Percentiles rank a stretch among this genome's conserved stretches.
Conservation (phyloP, 2,329 filamentous ascomycete species). For the Hortaea werneckii region DNA sequence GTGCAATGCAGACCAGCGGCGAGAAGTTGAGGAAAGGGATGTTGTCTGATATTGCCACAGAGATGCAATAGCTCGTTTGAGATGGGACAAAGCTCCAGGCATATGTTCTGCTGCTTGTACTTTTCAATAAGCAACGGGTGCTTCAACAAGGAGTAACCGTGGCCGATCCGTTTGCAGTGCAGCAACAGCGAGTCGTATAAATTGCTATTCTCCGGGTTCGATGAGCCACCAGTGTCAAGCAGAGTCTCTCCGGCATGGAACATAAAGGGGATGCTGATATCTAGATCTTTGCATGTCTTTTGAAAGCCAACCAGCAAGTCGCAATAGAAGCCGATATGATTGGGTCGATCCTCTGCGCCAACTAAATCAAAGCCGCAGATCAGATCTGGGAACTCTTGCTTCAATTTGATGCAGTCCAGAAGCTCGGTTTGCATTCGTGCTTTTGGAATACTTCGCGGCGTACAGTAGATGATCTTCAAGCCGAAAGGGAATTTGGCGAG, state of each 20-base stretch:
- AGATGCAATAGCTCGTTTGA: constrained; percentile 67
- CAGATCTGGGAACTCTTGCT: constrained; percentile 45
- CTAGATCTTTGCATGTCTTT: constrained; percentile 37
- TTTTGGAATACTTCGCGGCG: constrained; percentile 49
- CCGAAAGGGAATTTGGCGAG: constrained; percentile 46
- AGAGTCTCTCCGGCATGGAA: constrained; percentile 71
- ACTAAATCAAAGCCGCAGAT: constrained; percentile 64
- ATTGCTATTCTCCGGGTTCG: constrained; percentile 50
- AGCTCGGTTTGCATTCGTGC: constrained; percentile 43
- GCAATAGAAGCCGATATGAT: constrained; percentile 48
- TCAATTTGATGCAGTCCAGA: constrained; percentile 52
- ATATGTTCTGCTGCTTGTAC: constrained; percentile 55
- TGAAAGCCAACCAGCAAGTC: constrained; percentile 50
- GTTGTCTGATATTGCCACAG: constrained; percentile 54
- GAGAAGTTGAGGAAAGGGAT: constrained; percentile 57
- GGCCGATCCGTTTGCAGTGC: constrained; percentile 59
- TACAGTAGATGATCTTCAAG: constrained; percentile 63
- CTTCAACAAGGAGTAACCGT: constrained; percentile 59
- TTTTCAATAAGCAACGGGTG: constrained; percentile 57
- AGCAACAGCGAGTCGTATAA: constrained; percentile 58
- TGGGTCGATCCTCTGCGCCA: constrained; percentile 54
- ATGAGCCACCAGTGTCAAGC: constrained; percentile 50
- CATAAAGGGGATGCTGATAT: constrained; percentile 56
- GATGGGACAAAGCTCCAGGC: constrained; percentile 67
- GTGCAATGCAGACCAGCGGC: constrained; percentile 67